Evolutionary conservation across 306 rosid species (phyloP).

Genomic region (Phaseolus lunatus): DNA sequence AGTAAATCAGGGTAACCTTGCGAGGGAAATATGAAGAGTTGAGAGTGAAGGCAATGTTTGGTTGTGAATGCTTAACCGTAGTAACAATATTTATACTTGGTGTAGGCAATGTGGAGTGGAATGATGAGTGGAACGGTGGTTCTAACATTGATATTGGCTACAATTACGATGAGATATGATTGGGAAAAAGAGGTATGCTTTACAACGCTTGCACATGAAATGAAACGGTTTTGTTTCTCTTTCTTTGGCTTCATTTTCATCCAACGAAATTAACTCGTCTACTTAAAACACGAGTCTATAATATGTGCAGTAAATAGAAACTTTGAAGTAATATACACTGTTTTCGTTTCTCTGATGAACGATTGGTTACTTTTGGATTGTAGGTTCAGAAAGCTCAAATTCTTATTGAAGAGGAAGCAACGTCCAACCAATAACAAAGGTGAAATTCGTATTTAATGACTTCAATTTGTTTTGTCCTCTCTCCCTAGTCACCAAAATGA

Average conservation of each 20-base stretch:
- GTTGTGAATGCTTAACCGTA: not conserved
- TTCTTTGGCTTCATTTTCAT: not conserved
- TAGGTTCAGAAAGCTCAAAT: conserved; percentile 58
- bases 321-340: not conserved
- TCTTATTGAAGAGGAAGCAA: conserved; percentile 43
- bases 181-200: conserved; percentile 68
- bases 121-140: conserved; percentile 73
- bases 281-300: not conserved
- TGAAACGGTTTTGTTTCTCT: not conserved
- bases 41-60: not conserved
- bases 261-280: not conserved
- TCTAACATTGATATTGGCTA: conserved; percentile 58
- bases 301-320: not conserved
- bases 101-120: conserved; percentile 70
- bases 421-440: conserved; percentile 38
- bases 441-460: not conserved
- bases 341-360: conserved; percentile 2
- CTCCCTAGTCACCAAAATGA: too few relatives aligned
- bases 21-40: not conserved
- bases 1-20: too few relatives aligned
- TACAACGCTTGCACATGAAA: not conserved
- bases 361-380: conserved; percentile 29
- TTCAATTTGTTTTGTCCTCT: too few relatives aligned
- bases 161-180: conserved; percentile 60
- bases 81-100: too few relatives aligned